Evolutionary conservation across 2,329 filamentous ascomycete genomes (phyloP).

Genomic region (Phyllosticta paracitricarpa): DNA sequence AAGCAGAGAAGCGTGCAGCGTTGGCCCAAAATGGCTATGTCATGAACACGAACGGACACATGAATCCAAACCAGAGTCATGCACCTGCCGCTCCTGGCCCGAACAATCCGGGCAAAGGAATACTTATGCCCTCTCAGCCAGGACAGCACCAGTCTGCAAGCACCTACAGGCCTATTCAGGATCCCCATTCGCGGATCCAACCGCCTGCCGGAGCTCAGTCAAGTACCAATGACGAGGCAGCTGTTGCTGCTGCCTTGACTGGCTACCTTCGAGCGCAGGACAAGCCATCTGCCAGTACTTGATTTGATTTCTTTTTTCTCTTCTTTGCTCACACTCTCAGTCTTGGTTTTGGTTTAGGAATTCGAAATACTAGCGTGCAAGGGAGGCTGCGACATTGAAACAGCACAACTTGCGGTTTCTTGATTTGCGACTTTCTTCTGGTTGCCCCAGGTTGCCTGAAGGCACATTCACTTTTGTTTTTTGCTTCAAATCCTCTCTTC

Average conservation of each 20-base stretch:
- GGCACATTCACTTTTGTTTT: neutral
- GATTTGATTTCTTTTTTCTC: neutral
- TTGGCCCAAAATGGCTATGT: neutral
- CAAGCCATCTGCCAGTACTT: neutral
- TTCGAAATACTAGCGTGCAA: neutral
- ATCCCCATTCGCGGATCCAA: neutral
- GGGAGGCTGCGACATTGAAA: neutral
- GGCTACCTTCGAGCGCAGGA: neutral
- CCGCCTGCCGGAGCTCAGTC: neutral
- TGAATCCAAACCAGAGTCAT: neutral
- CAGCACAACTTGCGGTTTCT: neutral
- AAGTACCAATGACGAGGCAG: neutral
- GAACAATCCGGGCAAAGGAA: neutral
- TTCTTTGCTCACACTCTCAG: neutral
- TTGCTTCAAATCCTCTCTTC: neutral
- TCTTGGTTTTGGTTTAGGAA: neutral
- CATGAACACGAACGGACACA: neutral
- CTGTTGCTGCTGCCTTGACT: conserved; percentile 2
- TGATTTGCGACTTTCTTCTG: neutral
- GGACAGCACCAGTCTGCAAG: neutral
- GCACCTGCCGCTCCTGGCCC: neutral
- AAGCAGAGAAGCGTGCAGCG: neutral
- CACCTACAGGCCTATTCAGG: neutral
- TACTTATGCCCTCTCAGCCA: neutral
- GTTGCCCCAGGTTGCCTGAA: neutral